Conservation (phyloP, 129 eudicot species). For the Chrysanthemum makinoi region DNA sequence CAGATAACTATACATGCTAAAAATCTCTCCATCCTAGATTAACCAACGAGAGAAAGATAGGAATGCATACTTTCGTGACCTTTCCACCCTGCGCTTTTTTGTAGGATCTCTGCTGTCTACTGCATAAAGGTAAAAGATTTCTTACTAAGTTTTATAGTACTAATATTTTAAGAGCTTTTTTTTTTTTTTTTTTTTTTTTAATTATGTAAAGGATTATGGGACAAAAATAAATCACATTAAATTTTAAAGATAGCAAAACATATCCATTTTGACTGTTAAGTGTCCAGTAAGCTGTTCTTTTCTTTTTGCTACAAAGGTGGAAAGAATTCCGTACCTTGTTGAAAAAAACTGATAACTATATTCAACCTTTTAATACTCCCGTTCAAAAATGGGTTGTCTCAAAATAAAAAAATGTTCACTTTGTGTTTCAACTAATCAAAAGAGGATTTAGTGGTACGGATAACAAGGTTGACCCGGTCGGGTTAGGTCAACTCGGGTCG, state of each 20-base stretch:
- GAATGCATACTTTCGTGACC: slow-evolving; percentile 70
- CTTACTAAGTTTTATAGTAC: not conserved
- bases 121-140: slow-evolving; percentile 25
- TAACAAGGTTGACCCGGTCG: no score
- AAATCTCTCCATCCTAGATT: slow-evolving; percentile 8
- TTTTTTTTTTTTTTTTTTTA: not conserved
- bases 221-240: not conserved
- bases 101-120: slow-evolving; percentile 78
- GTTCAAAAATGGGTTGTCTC: no score
- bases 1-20: not conserved
- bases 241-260: not conserved
- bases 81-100: slow-evolving; percentile 79
- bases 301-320: not conserved
- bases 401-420: no score
- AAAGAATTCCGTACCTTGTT: not conserved
- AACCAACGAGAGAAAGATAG: slow-evolving; percentile 21
- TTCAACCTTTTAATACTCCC: not conserved
- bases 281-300: not conserved
- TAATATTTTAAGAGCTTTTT: not conserved
- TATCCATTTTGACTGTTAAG: slow-evolving; percentile 1
- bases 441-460: no score
- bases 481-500: no score
- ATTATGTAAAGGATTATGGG: not conserved
- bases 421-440: no score
- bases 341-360: not conserved